Evolutionary conservation across 768 basidiomycete genomes (phyloP), one percentile per base, ranked within the genome.

Genomic region (Mycena maculata): DNA sequence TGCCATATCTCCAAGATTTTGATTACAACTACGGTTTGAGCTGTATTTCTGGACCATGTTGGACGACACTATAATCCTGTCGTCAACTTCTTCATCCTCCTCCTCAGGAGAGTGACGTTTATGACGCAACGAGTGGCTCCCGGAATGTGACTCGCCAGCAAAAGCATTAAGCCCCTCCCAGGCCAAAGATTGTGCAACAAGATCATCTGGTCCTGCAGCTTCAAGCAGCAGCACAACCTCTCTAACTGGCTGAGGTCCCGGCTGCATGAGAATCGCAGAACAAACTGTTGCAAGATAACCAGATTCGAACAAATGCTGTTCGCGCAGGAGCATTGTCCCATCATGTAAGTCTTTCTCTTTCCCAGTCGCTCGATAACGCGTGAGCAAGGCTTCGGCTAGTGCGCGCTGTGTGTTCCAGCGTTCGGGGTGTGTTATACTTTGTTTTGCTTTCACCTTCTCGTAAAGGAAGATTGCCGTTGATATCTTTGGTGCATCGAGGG

Each of bases 251-350:
- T 25, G 55, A 41, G 41, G 55, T 44, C 55, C 55, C n/a, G 39
- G 55, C 25, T 57, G 38, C 55, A 57, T 42, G 39, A 57, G 55
- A 30, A 57, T 41, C 39, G 55, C 39, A 57, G 55, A 38, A 57
- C 55, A 57, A 30, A 57, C 28, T 27, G 39, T 57, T 4, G 55
- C 55, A 39, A 57, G 55, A 57, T 42, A 30, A 9, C 41, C 55
- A 42, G 55, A 42, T 44, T 42, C 55, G 39, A 42, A 57, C 38
- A 57, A 41, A 57, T 57, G 55, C 39, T 57, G 55, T 57, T 57
- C 55, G 16, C 39, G 55, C 38, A 57, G 55, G 39, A 57, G 55
- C 55, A 44, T 57, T 28, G 55, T 57, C 25, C 55, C 55, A 57
- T 39, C 22, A 15, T 57, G 23, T 39, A 57, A 41, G 39, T 57